Evolutionary conservation across 1,284 basidiomycete species (phyloP).

Genomic region (Hypsizygus ulmarius): DNA sequence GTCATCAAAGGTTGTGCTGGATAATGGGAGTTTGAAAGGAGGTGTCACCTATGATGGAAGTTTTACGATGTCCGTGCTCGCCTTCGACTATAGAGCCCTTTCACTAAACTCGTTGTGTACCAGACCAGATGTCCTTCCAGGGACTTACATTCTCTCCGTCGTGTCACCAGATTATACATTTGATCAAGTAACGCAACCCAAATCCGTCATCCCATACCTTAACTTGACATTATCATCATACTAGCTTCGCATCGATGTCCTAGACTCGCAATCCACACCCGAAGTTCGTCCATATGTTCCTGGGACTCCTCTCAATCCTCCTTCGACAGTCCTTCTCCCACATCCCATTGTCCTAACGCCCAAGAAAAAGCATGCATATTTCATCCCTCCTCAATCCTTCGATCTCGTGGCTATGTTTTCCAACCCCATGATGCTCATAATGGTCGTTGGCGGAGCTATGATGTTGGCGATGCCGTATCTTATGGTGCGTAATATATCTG

Average conservation of each 20-base stretch:
- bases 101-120: conserved; percentile 8
- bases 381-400: conserved; percentile 68
- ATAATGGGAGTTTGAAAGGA: conserved; percentile 52
- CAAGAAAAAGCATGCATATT: conserved; percentile 59
- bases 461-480: conserved; percentile 79
- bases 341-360: conserved; percentile 64
- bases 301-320: conserved; percentile 66
- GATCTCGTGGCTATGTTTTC: conserved; percentile 78
- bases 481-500: conserved; percentile 51
- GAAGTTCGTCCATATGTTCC: conserved; percentile 64
- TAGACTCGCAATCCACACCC: conserved; percentile 40
- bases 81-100: conserved; percentile 1
- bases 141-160: conserved; percentile 67
- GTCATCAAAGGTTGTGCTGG: conserved; percentile 56
- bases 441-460: conserved; percentile 69
- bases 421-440: conserved; percentile 87
- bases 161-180: conserved; percentile 63
- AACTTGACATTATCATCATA: conserved; percentile 5
- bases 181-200: conserved; percentile 51
- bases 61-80: conserved; percentile 58
- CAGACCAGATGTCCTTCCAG: conserved; percentile 57
- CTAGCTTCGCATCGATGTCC: conserved; percentile 66
- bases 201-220: neutral
- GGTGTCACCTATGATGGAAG: conserved; percentile 54
- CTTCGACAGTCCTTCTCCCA: conserved; percentile 54